A percentile compares a stretch with the other conserved stretches of the same genome.
phyloP scores from a whole-genome alignment of 2,329 filamentous ascomycete genomes.

The Laburnicola sp. region DNA sequence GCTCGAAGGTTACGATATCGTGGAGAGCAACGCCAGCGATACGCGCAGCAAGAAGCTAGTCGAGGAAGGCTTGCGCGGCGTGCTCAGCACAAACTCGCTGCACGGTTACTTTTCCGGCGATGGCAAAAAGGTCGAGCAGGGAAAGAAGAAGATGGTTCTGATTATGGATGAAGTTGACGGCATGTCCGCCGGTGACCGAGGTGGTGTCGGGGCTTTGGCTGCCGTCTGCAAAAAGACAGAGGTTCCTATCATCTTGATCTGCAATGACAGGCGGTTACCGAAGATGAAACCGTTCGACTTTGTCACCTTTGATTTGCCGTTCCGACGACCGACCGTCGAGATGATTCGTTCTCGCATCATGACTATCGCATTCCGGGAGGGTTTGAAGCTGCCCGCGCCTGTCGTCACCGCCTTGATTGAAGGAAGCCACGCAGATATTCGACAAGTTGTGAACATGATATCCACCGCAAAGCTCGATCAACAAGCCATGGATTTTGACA shows the following conservation, averaged over 20 bases:
- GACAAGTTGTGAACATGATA: constrained; percentile 98
- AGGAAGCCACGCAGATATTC: constrained; percentile 91
- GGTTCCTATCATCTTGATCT: constrained; percentile 94
- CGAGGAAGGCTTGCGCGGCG: constrained; percentile 82
- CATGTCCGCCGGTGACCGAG: constrained; percentile 96
- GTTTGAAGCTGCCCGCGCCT: constrained; percentile 76
- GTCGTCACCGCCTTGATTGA: constrained; percentile 94
- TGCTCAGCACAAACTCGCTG: constrained; percentile 90
- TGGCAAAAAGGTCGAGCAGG: constrained; percentile 74
- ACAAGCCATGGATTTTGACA: constrained; percentile 75
- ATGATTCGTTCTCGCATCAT: constrained; percentile 90
- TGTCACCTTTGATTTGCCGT: constrained; percentile 80
- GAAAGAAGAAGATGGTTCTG: constrained; percentile 90
- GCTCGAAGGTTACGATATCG: constrained; percentile 86
- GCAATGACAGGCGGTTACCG: constrained; percentile 87
- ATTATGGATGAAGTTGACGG: constrained; percentile 99
- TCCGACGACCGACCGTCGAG: constrained; percentile 85
- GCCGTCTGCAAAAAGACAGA: constrained; percentile 95
- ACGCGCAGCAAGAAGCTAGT: constrained; percentile 94
- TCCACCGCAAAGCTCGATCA: constrained; percentile 90
- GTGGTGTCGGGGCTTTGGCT: constrained; percentile 90
- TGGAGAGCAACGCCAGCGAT: constrained; percentile 96
- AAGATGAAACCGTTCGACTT: constrained; percentile 99
- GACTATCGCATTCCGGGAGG: constrained; percentile 92
- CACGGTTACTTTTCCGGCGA: constrained; percentile 87